phyloP scores from a whole-genome alignment of 2,329 filamentous ascomycete species.

The Rutstroemia sp. region DNA sequence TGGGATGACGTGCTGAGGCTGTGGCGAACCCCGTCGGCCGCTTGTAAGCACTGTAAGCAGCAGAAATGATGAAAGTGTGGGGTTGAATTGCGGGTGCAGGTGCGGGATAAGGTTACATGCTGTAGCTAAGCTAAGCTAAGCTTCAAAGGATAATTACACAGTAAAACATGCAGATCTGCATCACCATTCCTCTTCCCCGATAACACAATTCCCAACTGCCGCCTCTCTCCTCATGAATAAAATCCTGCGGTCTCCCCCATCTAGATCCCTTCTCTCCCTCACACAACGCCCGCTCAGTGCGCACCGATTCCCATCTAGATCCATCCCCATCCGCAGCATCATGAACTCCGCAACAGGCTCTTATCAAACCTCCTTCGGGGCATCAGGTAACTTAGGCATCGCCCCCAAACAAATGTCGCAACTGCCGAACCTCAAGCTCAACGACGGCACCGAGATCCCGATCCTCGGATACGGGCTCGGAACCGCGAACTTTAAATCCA shows the following conservation, averaged over 20 bases:
- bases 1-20: too few species aligned
- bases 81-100: too few species aligned
- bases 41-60: too few species aligned
- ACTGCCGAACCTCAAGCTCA: constrained; percentile 60
- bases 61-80: too few species aligned
- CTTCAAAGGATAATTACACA: too few species aligned
- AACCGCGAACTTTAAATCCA: constrained; percentile 54
- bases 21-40: too few species aligned
- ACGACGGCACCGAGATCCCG: constrained; percentile 67
- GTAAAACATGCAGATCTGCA: too few species aligned
- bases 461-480: constrained; percentile 67
- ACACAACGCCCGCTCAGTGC: too few species aligned
- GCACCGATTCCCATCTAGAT: background rate
- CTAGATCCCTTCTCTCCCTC: background rate
- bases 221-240: background rate
- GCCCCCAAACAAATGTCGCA: constrained; percentile 59
- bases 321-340: background rate
- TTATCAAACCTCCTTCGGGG: constrained; percentile 25
- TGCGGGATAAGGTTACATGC: too few species aligned
- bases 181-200: too few species aligned
- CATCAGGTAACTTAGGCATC: constrained; percentile 49
- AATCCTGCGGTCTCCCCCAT: background rate
- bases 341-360: constrained; percentile 37
- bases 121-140: too few species aligned
- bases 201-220: too few species aligned